phyloP scores from a whole-genome alignment of 2,329 filamentous ascomycete species.

The Stachybotrys chlorohalonatus region DNA sequence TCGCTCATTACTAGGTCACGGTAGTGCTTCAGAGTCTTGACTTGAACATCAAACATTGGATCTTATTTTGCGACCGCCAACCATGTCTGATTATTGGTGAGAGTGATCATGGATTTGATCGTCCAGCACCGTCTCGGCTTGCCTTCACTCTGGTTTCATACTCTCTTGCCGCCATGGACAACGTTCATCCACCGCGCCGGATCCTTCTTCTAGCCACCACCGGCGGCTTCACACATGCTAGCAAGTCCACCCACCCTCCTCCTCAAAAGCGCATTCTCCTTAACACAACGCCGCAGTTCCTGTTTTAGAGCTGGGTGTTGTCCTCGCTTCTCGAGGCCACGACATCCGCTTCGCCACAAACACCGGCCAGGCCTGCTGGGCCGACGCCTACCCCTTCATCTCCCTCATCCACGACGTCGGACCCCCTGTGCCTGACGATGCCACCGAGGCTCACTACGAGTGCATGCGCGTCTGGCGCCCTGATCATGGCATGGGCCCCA shows the following conservation, averaged over 20 bases:
- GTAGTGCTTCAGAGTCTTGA: too few relatives aligned
- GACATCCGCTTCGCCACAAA: slow-evolving; percentile 28
- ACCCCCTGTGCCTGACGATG: slow-evolving; percentile 14
- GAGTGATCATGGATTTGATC: too few relatives aligned
- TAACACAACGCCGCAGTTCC: slow-evolving; percentile 12
- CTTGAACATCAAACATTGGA: too few relatives aligned
- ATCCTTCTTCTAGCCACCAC: slow-evolving; percentile 24
- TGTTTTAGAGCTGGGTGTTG: slow-evolving; percentile 23
- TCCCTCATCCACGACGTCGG: slow-evolving; percentile 21
- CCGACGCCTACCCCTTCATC: slow-evolving; percentile 18
- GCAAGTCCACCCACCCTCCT: slow-evolving; percentile 5
- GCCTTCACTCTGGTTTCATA: neutral
- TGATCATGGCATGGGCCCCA: slow-evolving; percentile 17
- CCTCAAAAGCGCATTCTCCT: neutral
- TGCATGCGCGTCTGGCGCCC: slow-evolving; percentile 23
- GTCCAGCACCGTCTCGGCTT: neutral
- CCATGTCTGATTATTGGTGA: too few relatives aligned
- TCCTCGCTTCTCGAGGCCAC: slow-evolving; percentile 23
- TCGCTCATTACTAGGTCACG: too few relatives aligned
- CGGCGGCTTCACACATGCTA: slow-evolving; percentile 26
- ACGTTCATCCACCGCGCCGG: slow-evolving; percentile 7
- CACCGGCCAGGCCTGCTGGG: slow-evolving; percentile 25
- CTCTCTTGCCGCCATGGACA: slow-evolving; percentile 6
- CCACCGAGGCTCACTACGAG: slow-evolving; percentile 22
- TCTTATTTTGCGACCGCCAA: too few relatives aligned